Percentiles rank a stretch among this genome's conserved stretches.
phyloP scores from a whole-genome alignment of 495 filamentous ascomycete genomes.

The Xylaria palmicola region DNA sequence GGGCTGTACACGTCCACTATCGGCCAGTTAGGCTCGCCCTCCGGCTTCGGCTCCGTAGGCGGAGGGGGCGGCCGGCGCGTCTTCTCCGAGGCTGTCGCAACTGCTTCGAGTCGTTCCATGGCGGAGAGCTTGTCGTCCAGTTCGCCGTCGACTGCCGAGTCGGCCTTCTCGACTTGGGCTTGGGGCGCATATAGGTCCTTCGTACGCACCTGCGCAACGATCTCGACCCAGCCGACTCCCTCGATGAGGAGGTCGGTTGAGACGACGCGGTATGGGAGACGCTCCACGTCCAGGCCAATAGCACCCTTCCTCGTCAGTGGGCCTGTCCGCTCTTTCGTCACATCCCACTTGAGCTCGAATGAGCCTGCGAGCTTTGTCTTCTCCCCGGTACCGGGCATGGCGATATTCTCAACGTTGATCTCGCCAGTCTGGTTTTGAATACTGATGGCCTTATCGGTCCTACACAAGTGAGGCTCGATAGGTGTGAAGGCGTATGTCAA shows the following conservation, averaged over 20 bases:
- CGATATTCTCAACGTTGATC: constrained; percentile 59
- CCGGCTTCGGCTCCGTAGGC: constrained; percentile 3
- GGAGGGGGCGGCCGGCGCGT: constrained; percentile 12
- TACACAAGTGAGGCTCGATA: constrained; percentile 68
- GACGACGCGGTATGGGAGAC: constrained; percentile 75
- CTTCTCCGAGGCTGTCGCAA: constrained; percentile 18
- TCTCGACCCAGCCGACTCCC: constrained; percentile 89
- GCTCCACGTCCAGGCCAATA: constrained; percentile 52
- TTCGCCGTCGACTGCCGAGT: constrained; percentile 11
- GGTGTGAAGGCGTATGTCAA: constrained; percentile 78
- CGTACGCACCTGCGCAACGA: constrained; percentile 75
- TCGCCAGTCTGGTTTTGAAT: constrained; percentile 58
- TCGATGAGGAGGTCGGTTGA: constrained; percentile 84
- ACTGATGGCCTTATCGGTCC: constrained; percentile 71
- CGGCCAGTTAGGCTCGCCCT: constrained; percentile 49
- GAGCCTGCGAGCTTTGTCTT: constrained; percentile 66
- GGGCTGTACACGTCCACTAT: constrained; percentile 83
- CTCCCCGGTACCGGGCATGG: constrained; percentile 53
- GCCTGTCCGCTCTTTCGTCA: constrained; percentile 69
- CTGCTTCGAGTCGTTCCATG: constrained; percentile 23
- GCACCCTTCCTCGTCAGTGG: constrained; percentile 54
- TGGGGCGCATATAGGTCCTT: constrained; percentile 33
- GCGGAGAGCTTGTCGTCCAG: constrained; percentile 15
- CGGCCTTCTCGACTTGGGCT: constrained; percentile 10
- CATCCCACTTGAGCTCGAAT: constrained; percentile 74